Percentiles rank a stretch among this genome's conserved stretches.
Conservation (phyloP, 202 grass and related monocot species). For the Saccharum hybrid region DNA sequence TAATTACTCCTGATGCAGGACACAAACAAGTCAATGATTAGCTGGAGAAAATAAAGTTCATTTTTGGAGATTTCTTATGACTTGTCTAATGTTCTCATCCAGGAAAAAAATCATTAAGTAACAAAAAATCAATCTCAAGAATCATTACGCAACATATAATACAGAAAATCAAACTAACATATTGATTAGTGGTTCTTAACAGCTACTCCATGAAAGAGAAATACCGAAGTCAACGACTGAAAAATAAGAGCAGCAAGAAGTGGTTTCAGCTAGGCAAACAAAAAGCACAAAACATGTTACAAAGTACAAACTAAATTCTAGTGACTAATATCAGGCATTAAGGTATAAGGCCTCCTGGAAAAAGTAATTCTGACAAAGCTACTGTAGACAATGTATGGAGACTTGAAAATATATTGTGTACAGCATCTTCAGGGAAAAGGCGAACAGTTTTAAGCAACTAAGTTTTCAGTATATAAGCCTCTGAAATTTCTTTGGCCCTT, state of each 20-base stretch:
- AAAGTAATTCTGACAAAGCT: not conserved
- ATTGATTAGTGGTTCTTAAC: not conserved
- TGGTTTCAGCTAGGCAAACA: not conserved
- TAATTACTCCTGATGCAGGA: constrained; percentile 75
- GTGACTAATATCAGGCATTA: not conserved
- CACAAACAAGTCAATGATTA: constrained; percentile 39
- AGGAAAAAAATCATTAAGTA: not conserved
- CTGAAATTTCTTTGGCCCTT: not conserved
- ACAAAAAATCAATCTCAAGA: not conserved
- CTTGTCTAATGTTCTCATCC: not conserved
- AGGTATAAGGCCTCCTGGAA: not conserved
- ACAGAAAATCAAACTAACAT: not conserved
- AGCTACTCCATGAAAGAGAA: not conserved
- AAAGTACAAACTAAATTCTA: constrained; percentile 10
- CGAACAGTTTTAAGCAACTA: not conserved
- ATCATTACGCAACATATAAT: constrained; percentile 15
- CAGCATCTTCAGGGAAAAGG: not conserved
- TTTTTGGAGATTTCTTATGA: not conserved
- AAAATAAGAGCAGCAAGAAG: not conserved
- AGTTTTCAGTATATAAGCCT: not conserved
- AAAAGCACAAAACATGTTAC: not conserved
- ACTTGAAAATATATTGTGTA: not conserved
- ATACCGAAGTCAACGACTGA: not conserved
- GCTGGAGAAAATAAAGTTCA: not conserved
- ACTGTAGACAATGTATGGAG: not conserved